Evolutionary conservation across 495 filamentous ascomycete species (phyloP), one percentile per base, ranked within the genome.

Genomic region (Saxophila tyrrhenica): DNA sequence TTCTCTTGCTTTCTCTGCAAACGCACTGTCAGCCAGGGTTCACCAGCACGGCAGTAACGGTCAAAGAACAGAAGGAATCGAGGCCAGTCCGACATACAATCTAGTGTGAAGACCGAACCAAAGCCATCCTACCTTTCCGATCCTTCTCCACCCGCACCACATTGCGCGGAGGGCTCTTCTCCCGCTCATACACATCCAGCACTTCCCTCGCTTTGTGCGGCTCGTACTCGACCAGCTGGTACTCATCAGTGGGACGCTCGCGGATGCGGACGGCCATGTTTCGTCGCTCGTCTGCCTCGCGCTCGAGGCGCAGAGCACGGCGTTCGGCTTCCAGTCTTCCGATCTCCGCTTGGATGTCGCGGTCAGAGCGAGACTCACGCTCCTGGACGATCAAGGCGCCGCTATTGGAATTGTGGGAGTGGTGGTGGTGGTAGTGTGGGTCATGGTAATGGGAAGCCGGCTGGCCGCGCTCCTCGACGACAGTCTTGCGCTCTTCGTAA

Each of bases 91-190:
- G 65, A 63, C 69, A 35, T 35, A 35, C 29, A 7, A 5, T 35
- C 45, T 68, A 80, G 76, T 70, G 79, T 67, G 69, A 72, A 74
- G 69, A 74, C 48, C 67, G 58, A 60, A 72, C 67, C 69, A 85
- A 76, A 70, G 74, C 78, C 75, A 86, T 74, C 83, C 76, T 89
- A 94, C 89, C 86, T 84, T 78, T 87, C 70, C 82, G 82, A 65
- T 94, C 86, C 73, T 81, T 85, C 70, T 85, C 82, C 58, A 92
- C 72, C 61, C 87, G 77, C 20, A 84, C 62, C 13, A 80, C 66
- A 50, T 79, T 74, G 22, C 57, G 32, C 23, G 54, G 41, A 38
- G 53, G 76, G 70, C 53, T 62, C 59, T 38, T 72, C 75, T 17
- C 79, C 70, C 71, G 48, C 79, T 69, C 60, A 62, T 43, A 43